phyloP scores from a whole-genome alignment of 331 rosid genomes.

The Phaseolus coccineus region DNA sequence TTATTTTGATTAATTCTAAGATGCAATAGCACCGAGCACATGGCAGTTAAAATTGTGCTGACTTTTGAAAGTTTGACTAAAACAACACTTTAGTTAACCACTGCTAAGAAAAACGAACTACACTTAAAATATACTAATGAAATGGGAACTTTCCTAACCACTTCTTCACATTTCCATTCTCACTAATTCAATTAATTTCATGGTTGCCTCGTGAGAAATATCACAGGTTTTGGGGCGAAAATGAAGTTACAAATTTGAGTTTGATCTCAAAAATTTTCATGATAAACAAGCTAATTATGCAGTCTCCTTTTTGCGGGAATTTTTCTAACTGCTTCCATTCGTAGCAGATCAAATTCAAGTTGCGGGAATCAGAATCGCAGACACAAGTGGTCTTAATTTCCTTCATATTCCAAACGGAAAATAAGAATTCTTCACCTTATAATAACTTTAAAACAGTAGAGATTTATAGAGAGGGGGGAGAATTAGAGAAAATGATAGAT shows the following conservation, averaged over 20 bases:
- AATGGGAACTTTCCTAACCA: conserved; percentile 46
- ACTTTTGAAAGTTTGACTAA: conserved; percentile 35
- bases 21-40: neutral
- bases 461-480: no score
- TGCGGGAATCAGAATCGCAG: no score
- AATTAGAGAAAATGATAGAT: no score
- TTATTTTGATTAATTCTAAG: neutral
- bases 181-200: conserved; percentile 21
- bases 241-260: neutral
- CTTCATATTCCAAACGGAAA: no score
- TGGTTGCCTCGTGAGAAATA: conserved; percentile 38
- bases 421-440: no score
- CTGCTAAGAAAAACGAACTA: neutral
- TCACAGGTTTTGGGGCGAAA: neutral
- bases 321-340: no score
- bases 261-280: neutral
- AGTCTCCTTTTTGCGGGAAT: no score
- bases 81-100: neutral
- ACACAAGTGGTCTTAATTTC: no score
- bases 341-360: no score
- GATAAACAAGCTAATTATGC: neutral
- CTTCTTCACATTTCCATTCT: conserved; percentile 32
- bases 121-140: conserved; percentile 14
- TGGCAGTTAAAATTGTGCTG: conserved; percentile 2
- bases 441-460: no score